phyloP scores from a whole-genome alignment of 2,329 filamentous ascomycete genomes.

The Metarhizium brunneum region DNA sequence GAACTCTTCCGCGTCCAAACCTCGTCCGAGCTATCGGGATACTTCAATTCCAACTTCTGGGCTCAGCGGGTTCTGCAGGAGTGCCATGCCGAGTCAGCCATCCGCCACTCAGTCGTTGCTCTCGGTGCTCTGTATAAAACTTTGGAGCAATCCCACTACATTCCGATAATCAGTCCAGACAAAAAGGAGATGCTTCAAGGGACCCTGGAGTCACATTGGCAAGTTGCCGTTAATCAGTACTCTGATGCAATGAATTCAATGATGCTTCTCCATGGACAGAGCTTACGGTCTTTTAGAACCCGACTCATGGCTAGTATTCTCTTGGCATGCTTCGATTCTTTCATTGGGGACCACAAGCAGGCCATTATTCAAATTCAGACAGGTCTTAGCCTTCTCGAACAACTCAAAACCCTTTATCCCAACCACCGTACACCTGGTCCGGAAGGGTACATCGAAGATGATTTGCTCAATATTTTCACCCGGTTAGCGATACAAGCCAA shows the following conservation, averaged over 20 bases:
- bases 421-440: constrained; percentile 4
- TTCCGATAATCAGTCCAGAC: constrained; percentile 20
- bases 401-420: constrained; percentile 24
- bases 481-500: constrained; percentile 56
- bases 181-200: constrained; percentile 18
- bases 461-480: constrained; percentile 54
- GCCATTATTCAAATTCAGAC: constrained; percentile 53
- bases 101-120: constrained; percentile 57
- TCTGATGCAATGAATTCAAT: constrained; percentile 45
- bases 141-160: constrained; percentile 46
- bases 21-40: constrained; percentile 54
- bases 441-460: constrained; percentile 44
- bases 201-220: constrained; percentile 41
- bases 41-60: constrained; percentile 60
- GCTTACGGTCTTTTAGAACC: constrained; percentile 38
- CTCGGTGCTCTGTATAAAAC: constrained; percentile 60
- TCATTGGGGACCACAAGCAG: constrained; percentile 53
- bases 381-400: constrained; percentile 45
- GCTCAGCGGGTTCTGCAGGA: constrained; percentile 52
- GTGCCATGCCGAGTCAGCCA: constrained; percentile 51
- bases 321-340: constrained; percentile 60
- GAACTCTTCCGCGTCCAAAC: constrained; percentile 53
- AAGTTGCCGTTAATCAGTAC: constrained; percentile 51
- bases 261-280: constrained; percentile 31
- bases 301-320: constrained; percentile 57